phyloP scores from a whole-genome alignment of 2,329 filamentous ascomycete species.

The Monosporascus sp. region DNA sequence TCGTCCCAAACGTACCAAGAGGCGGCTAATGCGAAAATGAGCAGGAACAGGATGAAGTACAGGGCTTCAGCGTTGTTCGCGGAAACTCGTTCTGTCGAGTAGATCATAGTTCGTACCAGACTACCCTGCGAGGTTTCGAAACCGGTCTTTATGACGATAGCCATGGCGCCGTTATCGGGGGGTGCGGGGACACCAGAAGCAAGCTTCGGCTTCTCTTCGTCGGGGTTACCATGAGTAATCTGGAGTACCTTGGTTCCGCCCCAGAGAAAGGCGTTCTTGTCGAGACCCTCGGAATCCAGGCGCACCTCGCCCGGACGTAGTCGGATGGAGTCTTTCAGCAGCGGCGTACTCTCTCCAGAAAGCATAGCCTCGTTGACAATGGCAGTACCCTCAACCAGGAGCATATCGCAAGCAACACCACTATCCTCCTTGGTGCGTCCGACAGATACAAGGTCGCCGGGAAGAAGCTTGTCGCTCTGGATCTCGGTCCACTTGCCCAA shows the following conservation, averaged over 20 bases:
- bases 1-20: constrained; percentile 99
- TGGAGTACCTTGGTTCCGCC: constrained; percentile 97
- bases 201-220: constrained; percentile 67
- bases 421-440: constrained; percentile 94
- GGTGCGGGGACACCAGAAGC: constrained; percentile 75
- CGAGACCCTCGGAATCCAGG: constrained; percentile 83
- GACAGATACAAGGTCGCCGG: constrained; percentile 89
- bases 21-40: constrained; percentile 92
- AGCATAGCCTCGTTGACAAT: constrained; percentile 99
- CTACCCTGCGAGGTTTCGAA: constrained; percentile 99
- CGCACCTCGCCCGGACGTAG: constrained; percentile 75
- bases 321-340: constrained; percentile 93
- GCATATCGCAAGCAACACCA: constrained; percentile 94
- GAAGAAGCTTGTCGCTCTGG: constrained; percentile 85
- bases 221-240: constrained; percentile 79
- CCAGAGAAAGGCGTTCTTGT: constrained; percentile 96
- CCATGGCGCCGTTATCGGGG: constrained; percentile 90
- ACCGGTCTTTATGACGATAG: constrained; percentile 92
- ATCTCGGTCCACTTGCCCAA: constrained; percentile 84
- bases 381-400: constrained; percentile 87
- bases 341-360: constrained; percentile 93
- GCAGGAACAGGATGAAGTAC: constrained; percentile 95
- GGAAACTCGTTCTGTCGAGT: constrained; percentile 97
- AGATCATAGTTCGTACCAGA: constrained; percentile 98
- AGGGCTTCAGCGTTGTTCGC: constrained; percentile 95